phyloP scores from a whole-genome alignment of 139 green algal genomes.

The Chlamydomonas sp. region DNA sequence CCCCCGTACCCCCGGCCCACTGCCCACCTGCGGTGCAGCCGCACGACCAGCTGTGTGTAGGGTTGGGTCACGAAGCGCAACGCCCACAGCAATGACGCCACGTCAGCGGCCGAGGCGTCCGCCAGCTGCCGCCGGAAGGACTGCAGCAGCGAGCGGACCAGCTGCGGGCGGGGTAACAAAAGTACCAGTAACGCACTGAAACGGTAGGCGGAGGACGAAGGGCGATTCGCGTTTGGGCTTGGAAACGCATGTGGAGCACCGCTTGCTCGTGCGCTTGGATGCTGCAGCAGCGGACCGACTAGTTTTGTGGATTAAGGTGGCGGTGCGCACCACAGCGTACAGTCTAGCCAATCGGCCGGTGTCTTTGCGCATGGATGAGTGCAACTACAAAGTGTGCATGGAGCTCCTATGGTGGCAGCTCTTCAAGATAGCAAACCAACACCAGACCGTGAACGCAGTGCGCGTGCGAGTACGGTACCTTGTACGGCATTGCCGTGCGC shows the following conservation, averaged over 20 bases:
- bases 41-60: neutral
- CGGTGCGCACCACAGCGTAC: neutral
- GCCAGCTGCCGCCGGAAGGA: neutral
- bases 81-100: slow-evolving; percentile 20
- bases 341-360: neutral
- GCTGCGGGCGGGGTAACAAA: neutral
- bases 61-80: slow-evolving; percentile 5
- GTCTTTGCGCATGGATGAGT: neutral
- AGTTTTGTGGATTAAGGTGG: neutral
- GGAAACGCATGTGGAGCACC: neutral
- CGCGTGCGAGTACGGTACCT: neutral
- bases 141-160: neutral
- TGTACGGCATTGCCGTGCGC: slow-evolving; percentile 4
- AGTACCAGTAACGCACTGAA: neutral
- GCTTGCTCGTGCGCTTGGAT: neutral
- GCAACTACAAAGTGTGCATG: neutral
- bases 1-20: too few relatives aligned
- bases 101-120: neutral
- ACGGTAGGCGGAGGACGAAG: neutral
- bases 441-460: neutral
- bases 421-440: neutral
- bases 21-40: slow-evolving; percentile 2
- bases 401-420: neutral
- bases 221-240: neutral
- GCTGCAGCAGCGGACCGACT: neutral